Conservation (phyloP, 768 basidiomycete species). For the Agrocybe praecox region DNA sequence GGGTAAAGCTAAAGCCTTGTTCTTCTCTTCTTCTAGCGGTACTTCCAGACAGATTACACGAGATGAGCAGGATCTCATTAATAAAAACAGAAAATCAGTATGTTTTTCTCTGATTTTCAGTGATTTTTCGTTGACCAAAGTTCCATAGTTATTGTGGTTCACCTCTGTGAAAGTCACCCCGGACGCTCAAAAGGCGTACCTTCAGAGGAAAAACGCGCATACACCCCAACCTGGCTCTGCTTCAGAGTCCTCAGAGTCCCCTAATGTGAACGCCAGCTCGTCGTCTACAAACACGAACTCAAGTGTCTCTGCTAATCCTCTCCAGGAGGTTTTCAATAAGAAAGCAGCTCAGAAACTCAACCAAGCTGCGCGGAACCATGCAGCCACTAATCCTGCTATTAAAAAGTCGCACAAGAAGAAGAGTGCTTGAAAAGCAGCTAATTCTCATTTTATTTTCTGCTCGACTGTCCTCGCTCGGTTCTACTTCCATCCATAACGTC, state of each 20-base stretch:
- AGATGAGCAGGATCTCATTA: slow-evolving; percentile 29
- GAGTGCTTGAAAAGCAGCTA: not conserved
- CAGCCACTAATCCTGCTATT: slow-evolving; percentile 3
- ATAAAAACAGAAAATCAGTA: slow-evolving; percentile 31
- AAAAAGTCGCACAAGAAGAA: slow-evolving; percentile 12
- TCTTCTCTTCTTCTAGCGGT: slow-evolving; percentile 13
- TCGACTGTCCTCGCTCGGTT: too few relatives aligned
- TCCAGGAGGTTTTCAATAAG: slow-evolving; percentile 4
- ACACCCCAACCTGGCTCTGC: not conserved
- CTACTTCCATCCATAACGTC: too few relatives aligned
- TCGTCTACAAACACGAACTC: not conserved
- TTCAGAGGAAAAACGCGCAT: slow-evolving; percentile 5
- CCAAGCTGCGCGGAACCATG: slow-evolving; percentile 10
- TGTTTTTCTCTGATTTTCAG: not conserved
- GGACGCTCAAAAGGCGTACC: slow-evolving; percentile 10
- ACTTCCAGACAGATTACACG: slow-evolving; percentile 25
- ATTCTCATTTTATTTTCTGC: too few relatives aligned
- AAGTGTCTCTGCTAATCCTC: not conserved
- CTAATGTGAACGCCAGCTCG: not conserved
- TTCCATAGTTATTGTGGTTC: slow-evolving; percentile 8
- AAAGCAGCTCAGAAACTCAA: slow-evolving; percentile 13
- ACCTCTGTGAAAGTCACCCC: slow-evolving; percentile 15
- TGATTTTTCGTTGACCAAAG: not conserved
- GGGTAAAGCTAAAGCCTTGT: not conserved
- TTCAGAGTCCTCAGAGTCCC: not conserved